Evolutionary conservation across 2,329 filamentous ascomycete genomes (phyloP).

Genomic region (Exserohilum turcica): DNA sequence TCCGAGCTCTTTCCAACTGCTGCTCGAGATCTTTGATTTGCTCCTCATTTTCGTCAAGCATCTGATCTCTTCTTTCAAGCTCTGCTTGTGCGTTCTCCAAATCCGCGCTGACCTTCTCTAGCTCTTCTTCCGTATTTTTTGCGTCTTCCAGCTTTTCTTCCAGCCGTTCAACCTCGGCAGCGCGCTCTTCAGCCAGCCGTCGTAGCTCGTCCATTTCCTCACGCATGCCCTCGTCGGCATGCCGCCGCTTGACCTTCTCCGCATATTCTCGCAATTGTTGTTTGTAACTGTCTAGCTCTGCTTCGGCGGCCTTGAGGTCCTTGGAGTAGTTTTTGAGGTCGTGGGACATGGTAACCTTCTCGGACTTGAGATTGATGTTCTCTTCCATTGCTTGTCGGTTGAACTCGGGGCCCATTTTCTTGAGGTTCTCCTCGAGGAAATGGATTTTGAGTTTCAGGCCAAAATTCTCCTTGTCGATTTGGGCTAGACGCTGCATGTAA

Average conservation of each 20-base stretch:
- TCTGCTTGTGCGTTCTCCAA: slow-evolving; percentile 44
- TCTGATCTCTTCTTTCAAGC: slow-evolving; percentile 39
- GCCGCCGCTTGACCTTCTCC: slow-evolving; percentile 77
- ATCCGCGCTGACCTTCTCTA: slow-evolving; percentile 44
- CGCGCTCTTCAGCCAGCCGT: slow-evolving; percentile 52
- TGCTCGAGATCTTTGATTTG: slow-evolving; percentile 43
- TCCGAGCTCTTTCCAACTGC: slow-evolving; percentile 39
- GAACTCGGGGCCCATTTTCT: slow-evolving; percentile 85
- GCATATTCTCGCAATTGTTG: slow-evolving; percentile 82
- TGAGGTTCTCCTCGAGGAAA: slow-evolving; percentile 88
- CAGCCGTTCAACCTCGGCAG: slow-evolving; percentile 41
- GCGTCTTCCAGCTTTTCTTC: slow-evolving; percentile 44
- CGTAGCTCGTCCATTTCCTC: slow-evolving; percentile 61
- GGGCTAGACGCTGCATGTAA: slow-evolving; percentile 71
- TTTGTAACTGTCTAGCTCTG: slow-evolving; percentile 82
- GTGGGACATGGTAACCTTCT: slow-evolving; percentile 85
- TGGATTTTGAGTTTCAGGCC: slow-evolving; percentile 97
- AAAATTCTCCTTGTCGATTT: slow-evolving; percentile 98
- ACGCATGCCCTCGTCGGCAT: slow-evolving; percentile 72
- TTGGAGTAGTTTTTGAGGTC: slow-evolving; percentile 89
- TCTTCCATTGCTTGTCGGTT: slow-evolving; percentile 88
- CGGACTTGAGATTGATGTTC: slow-evolving; percentile 94
- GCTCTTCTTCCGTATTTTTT: slow-evolving; percentile 38
- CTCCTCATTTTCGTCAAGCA: slow-evolving; percentile 47
- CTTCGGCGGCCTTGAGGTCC: slow-evolving; percentile 78